phyloP scores from a whole-genome alignment of 352 stramenopile species.

The Phytopythium mirpurense region DNA sequence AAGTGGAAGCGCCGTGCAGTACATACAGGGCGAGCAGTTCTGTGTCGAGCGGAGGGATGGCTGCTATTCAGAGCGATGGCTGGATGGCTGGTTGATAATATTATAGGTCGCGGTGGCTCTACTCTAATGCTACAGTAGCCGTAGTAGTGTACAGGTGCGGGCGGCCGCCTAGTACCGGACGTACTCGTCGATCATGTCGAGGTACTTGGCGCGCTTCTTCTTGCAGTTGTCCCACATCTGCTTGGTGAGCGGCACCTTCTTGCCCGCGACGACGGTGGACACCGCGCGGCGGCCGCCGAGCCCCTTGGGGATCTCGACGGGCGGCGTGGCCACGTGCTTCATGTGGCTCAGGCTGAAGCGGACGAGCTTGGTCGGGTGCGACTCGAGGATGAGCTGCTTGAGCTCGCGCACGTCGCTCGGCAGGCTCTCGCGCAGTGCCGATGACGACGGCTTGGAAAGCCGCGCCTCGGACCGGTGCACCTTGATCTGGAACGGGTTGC shows the following conservation, averaged over 20 bases:
- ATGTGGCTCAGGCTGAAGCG: slow-evolving; percentile 52
- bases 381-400: slow-evolving; percentile 43
- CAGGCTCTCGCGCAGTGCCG: slow-evolving; percentile 19
- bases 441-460: slow-evolving; percentile 9
- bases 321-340: slow-evolving; percentile 34
- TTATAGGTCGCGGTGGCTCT: no score
- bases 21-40: no score
- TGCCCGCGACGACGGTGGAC: slow-evolving; percentile 33
- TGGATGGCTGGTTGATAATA: no score
- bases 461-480: slow-evolving; percentile 19
- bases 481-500: slow-evolving; percentile 15
- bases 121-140: no score
- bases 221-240: slow-evolving; percentile 41
- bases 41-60: no score
- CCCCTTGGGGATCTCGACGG: slow-evolving; percentile 38
- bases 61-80: no score
- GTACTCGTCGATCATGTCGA: slow-evolving; percentile 47
- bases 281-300: slow-evolving; percentile 30
- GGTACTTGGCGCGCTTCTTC: slow-evolving; percentile 21
- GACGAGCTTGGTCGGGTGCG: slow-evolving; percentile 36
- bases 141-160: neutral
- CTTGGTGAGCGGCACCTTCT: slow-evolving; percentile 37
- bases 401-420: slow-evolving; percentile 33
- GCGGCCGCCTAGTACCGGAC: slow-evolving; percentile 18
- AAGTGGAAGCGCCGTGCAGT: no score